Base-by-base conservation (phyloP, 805 yeast species). In the Suhomyces emberorum region DNA sequence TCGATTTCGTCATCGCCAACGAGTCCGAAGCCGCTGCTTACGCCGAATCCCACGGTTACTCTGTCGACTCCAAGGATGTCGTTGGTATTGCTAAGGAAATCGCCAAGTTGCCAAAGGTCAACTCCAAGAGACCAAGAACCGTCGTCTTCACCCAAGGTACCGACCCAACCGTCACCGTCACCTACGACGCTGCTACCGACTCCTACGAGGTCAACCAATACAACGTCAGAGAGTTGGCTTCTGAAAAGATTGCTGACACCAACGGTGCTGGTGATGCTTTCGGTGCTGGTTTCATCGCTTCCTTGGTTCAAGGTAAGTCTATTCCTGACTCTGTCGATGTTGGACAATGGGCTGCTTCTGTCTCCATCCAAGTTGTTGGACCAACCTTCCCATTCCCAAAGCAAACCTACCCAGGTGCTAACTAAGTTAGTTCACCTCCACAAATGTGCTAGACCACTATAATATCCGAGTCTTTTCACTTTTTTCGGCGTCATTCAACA, bases 261-360 rank as follows among this genome's bases (percentile, higher is more conserved):
- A 93, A 91, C 70, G 98, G 98, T 71, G 98, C 98, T 31, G 98
- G 98, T 65, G 97, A 91, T 61, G 96, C 97, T 10, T 91, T 91
- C 59, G 98, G 97, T 38, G 95, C 93, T 54, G 98, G 98, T 41
- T 89, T 91, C 64, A 66, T 88, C 46, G 95, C 96, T 43, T 93
- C 89, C 40, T 69, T 89, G 48, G 95, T 88, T 38, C 69, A 81
- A 63, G 87, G 81, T 47, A 79, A 83, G 61, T 51, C 74, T 19
- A 59, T 88, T 39, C 68, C 67, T 16, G 70, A 74, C 48, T 70
- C 80, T 28, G 74, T 91, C 44, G 87, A 83, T 51, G 76, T 81
- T 63, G 98, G 97, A 48, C 98, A 91, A 70, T 89, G 98, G 97
- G 81, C 95, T 49, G 99, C 98, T 42, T 74, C 87, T 48, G 65